Evolutionary conservation across 768 basidiomycete genomes (phyloP).

Genomic region (Tricholoma bakamatsutake): DNA sequence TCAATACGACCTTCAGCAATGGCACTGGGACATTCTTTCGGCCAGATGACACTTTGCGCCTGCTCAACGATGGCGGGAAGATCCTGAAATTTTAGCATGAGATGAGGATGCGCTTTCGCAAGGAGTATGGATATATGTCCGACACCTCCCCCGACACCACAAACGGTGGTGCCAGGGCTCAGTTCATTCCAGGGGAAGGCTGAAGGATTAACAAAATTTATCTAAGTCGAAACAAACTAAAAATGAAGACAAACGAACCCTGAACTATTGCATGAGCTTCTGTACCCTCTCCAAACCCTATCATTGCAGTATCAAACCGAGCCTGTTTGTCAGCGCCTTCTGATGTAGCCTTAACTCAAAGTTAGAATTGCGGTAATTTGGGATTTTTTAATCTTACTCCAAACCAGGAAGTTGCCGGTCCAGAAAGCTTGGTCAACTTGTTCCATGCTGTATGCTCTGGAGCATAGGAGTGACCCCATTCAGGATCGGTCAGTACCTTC

Average conservation of each 20-base stretch:
- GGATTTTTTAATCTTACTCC: too few species aligned
- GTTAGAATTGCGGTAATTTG: too few species aligned
- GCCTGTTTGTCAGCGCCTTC: too few species aligned
- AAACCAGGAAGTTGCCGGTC: neutral
- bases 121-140: slow-evolving; percentile 28
- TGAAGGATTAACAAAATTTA: too few species aligned
- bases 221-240: neutral
- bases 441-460: too few species aligned
- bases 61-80: slow-evolving; percentile 20
- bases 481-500: too few species aligned
- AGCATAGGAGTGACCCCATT: too few species aligned
- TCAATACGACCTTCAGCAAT: slow-evolving; percentile 20
- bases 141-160: slow-evolving; percentile 34
- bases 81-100: slow-evolving; percentile 31
- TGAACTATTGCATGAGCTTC: too few species aligned
- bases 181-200: slow-evolving; percentile 29
- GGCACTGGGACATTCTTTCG: slow-evolving; percentile 24
- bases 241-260: neutral
- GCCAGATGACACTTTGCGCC: slow-evolving; percentile 27
- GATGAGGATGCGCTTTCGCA: slow-evolving; percentile 23
- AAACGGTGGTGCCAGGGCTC: slow-evolving; percentile 17
- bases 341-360: too few species aligned
- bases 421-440: too few species aligned
- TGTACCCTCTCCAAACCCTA: too few species aligned
- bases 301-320: too few species aligned